Percentiles rank a stretch among this genome's conserved stretches.
These are phyloP conservation scores for Aspergillus tanneri DNA, from an alignment of 2,329 filamentous ascomycete genomes.

Conservation along the genomic window DNA sequence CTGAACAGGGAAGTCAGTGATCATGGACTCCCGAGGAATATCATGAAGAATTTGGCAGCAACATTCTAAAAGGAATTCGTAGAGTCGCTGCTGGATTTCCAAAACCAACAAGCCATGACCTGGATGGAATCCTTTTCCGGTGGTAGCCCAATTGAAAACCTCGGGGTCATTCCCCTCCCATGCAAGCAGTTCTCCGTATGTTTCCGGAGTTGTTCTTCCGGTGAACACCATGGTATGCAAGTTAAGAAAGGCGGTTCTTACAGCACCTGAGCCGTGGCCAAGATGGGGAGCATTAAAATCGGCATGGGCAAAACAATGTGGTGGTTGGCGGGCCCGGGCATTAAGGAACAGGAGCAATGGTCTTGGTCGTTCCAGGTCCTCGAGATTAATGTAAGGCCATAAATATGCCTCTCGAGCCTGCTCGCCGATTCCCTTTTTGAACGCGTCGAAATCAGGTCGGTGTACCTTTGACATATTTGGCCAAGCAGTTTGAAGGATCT, in stretches of 20 bases:
- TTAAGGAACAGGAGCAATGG: conserved; percentile 54
- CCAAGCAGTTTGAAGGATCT: conserved; percentile 51
- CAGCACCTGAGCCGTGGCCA: conserved; percentile 25
- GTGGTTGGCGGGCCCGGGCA: conserved; percentile 49
- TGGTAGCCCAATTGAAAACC: conserved; percentile 39
- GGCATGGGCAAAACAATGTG: conserved; percentile 49
- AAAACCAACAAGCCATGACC: conserved; percentile 53
- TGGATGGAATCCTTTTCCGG: conserved; percentile 41
- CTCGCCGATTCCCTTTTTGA: conserved; percentile 24
- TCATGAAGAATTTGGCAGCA: conserved; percentile 53
- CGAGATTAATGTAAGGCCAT: conserved; percentile 59
- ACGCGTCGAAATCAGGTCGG: conserved; percentile 52
- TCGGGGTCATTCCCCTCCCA: conserved; percentile 38
- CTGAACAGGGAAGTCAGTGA: conserved; percentile 33
- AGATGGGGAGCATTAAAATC: conserved; percentile 43
- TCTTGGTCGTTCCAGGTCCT: conserved; percentile 52
- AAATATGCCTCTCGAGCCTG: conserved; percentile 41
- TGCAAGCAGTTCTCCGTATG: conserved; percentile 39
- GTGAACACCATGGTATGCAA: conserved; percentile 38
- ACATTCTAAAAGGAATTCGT: conserved; percentile 52
- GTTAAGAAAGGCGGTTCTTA: conserved; percentile 28
- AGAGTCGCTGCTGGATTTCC: conserved; percentile 51
- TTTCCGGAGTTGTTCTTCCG: conserved; percentile 29
- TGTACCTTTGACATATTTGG: conserved; percentile 52
- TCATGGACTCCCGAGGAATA: conserved; percentile 34